phyloP scores from a whole-genome alignment of 2,329 filamentous ascomycete genomes.

The Dryadomyces quercus-mongolicae region DNA sequence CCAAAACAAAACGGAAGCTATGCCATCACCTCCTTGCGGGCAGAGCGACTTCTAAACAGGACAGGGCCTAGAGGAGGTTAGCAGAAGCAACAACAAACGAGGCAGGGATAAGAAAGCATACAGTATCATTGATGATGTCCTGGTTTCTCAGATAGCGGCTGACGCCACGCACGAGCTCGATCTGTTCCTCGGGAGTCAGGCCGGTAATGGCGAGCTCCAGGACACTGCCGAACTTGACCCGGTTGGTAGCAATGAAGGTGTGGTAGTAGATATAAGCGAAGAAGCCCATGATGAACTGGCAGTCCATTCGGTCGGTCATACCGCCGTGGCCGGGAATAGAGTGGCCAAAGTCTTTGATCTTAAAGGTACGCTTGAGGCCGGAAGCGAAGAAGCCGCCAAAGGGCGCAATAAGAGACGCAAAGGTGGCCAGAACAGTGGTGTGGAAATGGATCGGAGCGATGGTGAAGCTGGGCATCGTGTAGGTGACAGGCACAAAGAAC shows the following conservation, averaged over 20 bases:
- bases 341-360: conserved; percentile 99
- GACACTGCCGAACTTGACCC: conserved; percentile 72
- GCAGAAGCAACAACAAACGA: not conserved
- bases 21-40: conserved; percentile 10
- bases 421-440: conserved; percentile 78
- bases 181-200: conserved; percentile 76
- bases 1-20: not conserved
- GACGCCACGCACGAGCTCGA: conserved; percentile 62
- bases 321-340: conserved; percentile 95
- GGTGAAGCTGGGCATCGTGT: conserved; percentile 49
- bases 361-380: conserved; percentile 94
- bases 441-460: conserved; percentile 89
- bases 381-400: conserved; percentile 98
- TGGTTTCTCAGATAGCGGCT: conserved; percentile 54
- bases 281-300: conserved; percentile 99
- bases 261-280: conserved; percentile 99
- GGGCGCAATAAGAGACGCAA: conserved; percentile 90
- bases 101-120: conserved; percentile 11
- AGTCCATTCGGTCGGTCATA: conserved; percentile 98
- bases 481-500: conserved; percentile 52
- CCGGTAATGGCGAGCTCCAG: conserved; percentile 88
- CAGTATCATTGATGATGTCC: conserved; percentile 31
- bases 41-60: conserved; percentile 12
- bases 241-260: conserved; percentile 86
- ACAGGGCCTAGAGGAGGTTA: conserved; percentile 9